Percentiles rank a stretch among this genome's conserved stretches.
phyloP scores from a whole-genome alignment of 768 basidiomycete genomes.

The Asterophora lycoperdoides region DNA sequence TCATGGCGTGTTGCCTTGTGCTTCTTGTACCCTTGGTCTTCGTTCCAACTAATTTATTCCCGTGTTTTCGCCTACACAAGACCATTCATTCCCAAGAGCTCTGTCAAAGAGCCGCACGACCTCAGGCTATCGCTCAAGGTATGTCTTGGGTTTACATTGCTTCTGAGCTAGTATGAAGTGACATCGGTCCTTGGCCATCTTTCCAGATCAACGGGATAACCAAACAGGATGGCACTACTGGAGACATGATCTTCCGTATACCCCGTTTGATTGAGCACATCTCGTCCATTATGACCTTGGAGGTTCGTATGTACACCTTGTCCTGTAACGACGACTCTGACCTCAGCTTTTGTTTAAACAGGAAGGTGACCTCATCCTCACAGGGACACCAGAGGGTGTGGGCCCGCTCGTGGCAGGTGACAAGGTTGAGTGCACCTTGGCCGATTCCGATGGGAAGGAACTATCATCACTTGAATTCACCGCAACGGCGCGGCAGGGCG shows the following conservation, averaged over 20 bases:
- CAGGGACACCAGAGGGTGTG: constrained; percentile 90
- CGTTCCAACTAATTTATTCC: neutral
- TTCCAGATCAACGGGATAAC: constrained; percentile 73
- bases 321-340: neutral
- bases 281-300: constrained; percentile 96
- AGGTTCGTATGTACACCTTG: constrained; percentile 42
- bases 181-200: neutral
- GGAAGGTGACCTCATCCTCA: constrained; percentile 91
- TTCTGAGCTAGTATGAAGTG: neutral
- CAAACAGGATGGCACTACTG: constrained; percentile 83
- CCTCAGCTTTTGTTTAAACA: constrained; percentile 23
- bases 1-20: neutral
- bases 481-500: constrained; percentile 62
- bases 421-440: constrained; percentile 67
- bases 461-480: constrained; percentile 63
- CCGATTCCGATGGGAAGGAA: constrained; percentile 48
- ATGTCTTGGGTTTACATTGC: neutral
- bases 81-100: constrained; percentile 74
- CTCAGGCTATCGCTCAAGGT: constrained; percentile 77
- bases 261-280: constrained; percentile 85
- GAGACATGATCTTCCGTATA: constrained; percentile 91
- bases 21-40: constrained; percentile 1
- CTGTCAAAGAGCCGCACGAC: constrained; percentile 67
- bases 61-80: constrained; percentile 31
- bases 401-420: constrained; percentile 77